Percentiles rank a stretch among this genome's conserved stretches.
Conservation (phyloP, 2,329 filamentous ascomycete genomes). For the Rhynchosporium graminicola region DNA sequence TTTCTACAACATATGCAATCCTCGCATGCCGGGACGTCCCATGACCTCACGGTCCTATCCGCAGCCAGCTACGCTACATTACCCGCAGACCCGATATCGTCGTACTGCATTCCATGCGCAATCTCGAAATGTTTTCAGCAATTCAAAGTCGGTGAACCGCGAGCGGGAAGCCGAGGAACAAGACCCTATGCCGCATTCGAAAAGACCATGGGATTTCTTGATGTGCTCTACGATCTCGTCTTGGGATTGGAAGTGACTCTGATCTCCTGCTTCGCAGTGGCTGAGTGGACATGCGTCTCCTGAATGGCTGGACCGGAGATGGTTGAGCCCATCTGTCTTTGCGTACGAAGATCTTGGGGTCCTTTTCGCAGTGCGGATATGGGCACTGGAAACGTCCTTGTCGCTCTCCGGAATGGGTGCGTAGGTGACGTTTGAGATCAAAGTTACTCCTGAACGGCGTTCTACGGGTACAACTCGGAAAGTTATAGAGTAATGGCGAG, state of each 20-base stretch:
- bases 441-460: conserved; percentile 20
- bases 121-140: conserved; percentile 18
- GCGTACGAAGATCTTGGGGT: conserved; percentile 15
- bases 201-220: conserved; percentile 16
- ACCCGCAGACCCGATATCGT: conserved; percentile 8
- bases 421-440: conserved; percentile 19
- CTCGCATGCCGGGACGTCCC: conserved; percentile 7
- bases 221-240: conserved; percentile 19
- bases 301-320: conserved; percentile 17
- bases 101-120: conserved; percentile 9
- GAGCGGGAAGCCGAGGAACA: conserved; percentile 9
- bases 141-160: conserved; percentile 16
- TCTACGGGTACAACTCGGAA: conserved; percentile 13
- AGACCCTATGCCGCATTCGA: conserved; percentile 18
- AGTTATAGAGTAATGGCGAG: conserved; percentile 17
- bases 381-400: conserved; percentile 8
- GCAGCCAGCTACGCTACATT: conserved; percentile 12
- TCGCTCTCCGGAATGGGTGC: conserved; percentile 13
- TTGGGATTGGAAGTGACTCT: conserved; percentile 4
- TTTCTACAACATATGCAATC: conserved; percentile 2
- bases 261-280: conserved; percentile 13
- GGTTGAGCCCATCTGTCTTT: conserved; percentile 22
- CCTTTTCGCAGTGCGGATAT: conserved; percentile 14
- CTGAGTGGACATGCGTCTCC: conserved; percentile 18
- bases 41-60: conserved; percentile 7